These are phyloP conservation scores for Fusarium sp. DNA, from an alignment of 2,329 filamentous ascomycete genomes.

Conservation along the genomic window DNA sequence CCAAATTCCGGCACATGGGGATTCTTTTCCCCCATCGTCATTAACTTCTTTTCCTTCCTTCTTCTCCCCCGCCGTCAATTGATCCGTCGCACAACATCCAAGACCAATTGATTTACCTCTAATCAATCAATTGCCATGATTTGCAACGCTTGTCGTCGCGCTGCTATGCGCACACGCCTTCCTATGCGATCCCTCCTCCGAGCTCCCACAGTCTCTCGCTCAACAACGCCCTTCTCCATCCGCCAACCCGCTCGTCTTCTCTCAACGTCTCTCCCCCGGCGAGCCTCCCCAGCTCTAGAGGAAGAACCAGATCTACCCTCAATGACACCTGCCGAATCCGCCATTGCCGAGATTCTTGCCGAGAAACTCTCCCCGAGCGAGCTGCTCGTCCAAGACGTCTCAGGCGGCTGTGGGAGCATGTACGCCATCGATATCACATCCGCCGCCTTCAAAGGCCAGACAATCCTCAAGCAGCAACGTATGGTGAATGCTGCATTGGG, in stretches of 20 bases:
- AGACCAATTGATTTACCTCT: background rate
- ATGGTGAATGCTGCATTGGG: slow-evolving; percentile 81
- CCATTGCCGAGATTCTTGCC: slow-evolving; percentile 67
- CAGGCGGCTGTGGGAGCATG: slow-evolving; percentile 88
- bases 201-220: slow-evolving; percentile 9
- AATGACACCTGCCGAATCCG: slow-evolving; percentile 65
- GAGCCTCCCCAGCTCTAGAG: slow-evolving; percentile 21
- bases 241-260: slow-evolving; percentile 20
- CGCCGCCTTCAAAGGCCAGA: slow-evolving; percentile 75
- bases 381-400: slow-evolving; percentile 80
- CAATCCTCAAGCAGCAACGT: slow-evolving; percentile 84
- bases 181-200: slow-evolving; percentile 25
- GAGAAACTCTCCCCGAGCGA: slow-evolving; percentile 63
- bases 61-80: slow-evolving; percentile 12
- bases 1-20: slow-evolving; percentile 17
- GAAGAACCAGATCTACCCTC: slow-evolving; percentile 39
- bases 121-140: slow-evolving; percentile 29
- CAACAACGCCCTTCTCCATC: slow-evolving; percentile 11
- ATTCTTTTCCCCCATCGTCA: slow-evolving; percentile 13
- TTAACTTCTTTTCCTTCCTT: slow-evolving; percentile 8
- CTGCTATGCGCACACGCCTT: slow-evolving; percentile 38
- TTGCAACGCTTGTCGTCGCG: slow-evolving; percentile 42
- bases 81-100: background rate
- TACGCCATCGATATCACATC: slow-evolving; percentile 85
- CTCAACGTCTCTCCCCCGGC: slow-evolving; percentile 14